phyloP scores from a whole-genome alignment of 768 basidiomycete species.

The Boletus sp. region DNA sequence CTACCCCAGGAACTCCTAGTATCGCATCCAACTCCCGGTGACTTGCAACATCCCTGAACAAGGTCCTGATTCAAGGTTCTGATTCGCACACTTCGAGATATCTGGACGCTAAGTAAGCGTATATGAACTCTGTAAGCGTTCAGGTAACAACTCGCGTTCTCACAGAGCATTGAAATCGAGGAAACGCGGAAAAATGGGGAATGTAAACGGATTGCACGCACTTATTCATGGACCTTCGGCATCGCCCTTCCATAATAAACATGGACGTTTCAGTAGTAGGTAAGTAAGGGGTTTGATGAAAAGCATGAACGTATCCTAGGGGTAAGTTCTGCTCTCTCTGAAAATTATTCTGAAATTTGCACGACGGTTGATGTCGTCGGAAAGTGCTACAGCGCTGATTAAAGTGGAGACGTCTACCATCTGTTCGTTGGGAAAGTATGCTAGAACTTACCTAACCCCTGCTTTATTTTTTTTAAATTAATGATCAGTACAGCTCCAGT shows the following conservation, averaged over 20 bases:
- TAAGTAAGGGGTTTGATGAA: neutral
- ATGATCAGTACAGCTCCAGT: too few relatives aligned
- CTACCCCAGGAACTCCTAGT: neutral
- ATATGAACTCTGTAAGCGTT: neutral
- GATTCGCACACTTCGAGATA: too few relatives aligned
- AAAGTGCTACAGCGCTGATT: too few relatives aligned
- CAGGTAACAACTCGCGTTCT: neutral
- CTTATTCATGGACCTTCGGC: neutral
- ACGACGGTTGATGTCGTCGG: neutral
- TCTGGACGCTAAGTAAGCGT: neutral
- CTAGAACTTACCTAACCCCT: too few relatives aligned
- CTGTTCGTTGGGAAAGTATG: too few relatives aligned
- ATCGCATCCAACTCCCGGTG: neutral
- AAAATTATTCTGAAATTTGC: neutral
- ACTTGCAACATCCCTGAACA: neutral
- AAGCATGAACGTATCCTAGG: neutral
- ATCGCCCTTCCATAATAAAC: neutral
- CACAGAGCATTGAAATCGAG: neutral
- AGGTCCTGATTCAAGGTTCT: neutral
- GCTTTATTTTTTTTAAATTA: too few relatives aligned
- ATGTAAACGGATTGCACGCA: too few relatives aligned
- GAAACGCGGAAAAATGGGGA: too few relatives aligned
- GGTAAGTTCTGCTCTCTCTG: neutral
- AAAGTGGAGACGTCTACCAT: too few relatives aligned
- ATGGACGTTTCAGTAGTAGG: neutral